These are phyloP conservation scores for Corynascus novoguineensis DNA, from an alignment of 495 filamentous ascomycete genomes.

Conservation along the genomic window DNA sequence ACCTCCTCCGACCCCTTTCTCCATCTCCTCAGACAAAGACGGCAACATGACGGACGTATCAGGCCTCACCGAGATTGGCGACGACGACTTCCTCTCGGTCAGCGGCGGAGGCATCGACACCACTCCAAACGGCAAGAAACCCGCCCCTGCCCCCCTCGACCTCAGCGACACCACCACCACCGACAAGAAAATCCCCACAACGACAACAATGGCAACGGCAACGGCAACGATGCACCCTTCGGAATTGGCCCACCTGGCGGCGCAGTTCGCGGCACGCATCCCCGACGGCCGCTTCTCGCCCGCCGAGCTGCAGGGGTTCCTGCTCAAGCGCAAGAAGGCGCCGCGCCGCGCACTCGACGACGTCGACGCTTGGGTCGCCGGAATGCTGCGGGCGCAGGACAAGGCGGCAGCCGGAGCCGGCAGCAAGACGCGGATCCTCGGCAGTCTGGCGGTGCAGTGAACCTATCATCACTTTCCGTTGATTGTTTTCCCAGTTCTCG, in stretches of 20 bases:
- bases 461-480: too few species aligned
- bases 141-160: not conserved
- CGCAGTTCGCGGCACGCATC: constrained; percentile 43
- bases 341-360: constrained; percentile 54
- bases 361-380: constrained; percentile 51
- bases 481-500: too few species aligned
- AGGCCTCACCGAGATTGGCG: constrained; percentile 13
- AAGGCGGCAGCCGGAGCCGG: too few species aligned
- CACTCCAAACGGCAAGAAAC: not conserved
- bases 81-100: not conserved
- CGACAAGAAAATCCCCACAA: not conserved
- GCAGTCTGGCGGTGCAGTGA: constrained; percentile 35
- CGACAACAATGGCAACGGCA: not conserved
- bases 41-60: constrained; percentile 18
- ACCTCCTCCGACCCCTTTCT: not conserved
- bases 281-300: constrained; percentile 52
- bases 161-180: not conserved
- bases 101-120: not conserved
- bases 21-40: constrained; percentile 1
- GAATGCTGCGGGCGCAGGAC: constrained; percentile 39
- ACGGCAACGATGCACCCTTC: not conserved
- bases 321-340: constrained; percentile 58
- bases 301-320: constrained; percentile 66
- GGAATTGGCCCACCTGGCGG: constrained; percentile 39
- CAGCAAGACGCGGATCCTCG: constrained; percentile 34